Base-by-base conservation (phyloP, 2,329 filamentous ascomycete genomes). In the Coniochaeta hoffmannii region DNA sequence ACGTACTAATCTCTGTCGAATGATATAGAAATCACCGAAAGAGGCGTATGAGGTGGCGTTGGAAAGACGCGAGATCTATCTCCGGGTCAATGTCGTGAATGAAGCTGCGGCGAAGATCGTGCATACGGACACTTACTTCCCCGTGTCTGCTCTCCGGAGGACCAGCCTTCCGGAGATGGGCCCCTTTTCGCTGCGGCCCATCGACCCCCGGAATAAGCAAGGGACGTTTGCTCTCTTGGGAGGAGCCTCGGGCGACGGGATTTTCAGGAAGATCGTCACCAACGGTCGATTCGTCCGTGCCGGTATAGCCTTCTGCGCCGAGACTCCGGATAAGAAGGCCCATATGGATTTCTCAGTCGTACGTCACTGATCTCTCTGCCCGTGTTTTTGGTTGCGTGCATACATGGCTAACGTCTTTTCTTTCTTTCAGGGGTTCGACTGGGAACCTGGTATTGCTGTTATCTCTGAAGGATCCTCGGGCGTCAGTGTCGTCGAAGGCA, bases 131-230 rank as follows among this genome's bases (percentile, higher is more conserved):
- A 46, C 19, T n/a, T 46, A 46, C 41, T 46, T 46, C 41, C 41
- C 41, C 12, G 19, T 28, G 41, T 46, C 41, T 9, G 19, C 12
- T 2, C 11, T 14, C 2, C 41, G 41, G 41, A 46, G 22, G 41
- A 46, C 41, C 2, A 10, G 4, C 6, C 41, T 46, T 11, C 41
- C 41, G 5, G 41, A 46, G 41, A 46, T 46, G 41, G 41, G 41
- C 3, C 41, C 41, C 12, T 46, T 46, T 28, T 2, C 41, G 22
- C 19, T 46, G 41, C 41, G 41, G 11, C 41, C 41, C 22, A 46
- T 46, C 41, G 41, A 46, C 22, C 41, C 41, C 41, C 24, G 41
- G 41, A 46, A 46, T n/a, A 46, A 46, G 24, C 41, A 46, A 46
- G 41, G 41, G 22, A 46, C 22, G 14, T 46, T 46, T 28, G 22